Conservation (phyloP, 768 basidiomycete genomes). For the Cantharellus anzutake region DNA sequence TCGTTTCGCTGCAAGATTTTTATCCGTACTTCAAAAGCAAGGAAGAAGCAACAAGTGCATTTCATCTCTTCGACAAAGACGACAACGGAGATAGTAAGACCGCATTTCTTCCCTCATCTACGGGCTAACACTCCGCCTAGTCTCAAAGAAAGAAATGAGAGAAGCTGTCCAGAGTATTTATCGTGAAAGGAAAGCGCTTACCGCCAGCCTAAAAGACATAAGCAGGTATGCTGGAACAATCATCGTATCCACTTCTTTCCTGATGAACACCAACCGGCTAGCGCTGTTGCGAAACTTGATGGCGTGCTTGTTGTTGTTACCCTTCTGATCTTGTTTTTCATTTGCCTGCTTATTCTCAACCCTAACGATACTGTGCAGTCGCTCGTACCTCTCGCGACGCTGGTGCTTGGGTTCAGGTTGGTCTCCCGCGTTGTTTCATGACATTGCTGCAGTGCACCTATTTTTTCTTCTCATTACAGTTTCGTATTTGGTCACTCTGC, state of each 20-base stretch:
- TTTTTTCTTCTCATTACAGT: slow-evolving; percentile 17
- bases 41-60: slow-evolving; percentile 41
- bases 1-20: slow-evolving; percentile 31
- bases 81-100: background rate
- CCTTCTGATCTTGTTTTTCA: slow-evolving; percentile 40
- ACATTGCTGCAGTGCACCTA: background rate
- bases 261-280: slow-evolving; percentile 34
- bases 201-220: slow-evolving; percentile 46
- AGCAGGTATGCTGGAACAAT: background rate
- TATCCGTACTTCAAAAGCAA: slow-evolving; percentile 54
- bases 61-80: slow-evolving; percentile 7
- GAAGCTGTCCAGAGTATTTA: slow-evolving; percentile 69
- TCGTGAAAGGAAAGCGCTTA: slow-evolving; percentile 52
- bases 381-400: slow-evolving; percentile 59
- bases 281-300: slow-evolving; percentile 59
- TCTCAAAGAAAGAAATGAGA: slow-evolving; percentile 60
- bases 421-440: background rate
- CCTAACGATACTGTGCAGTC: slow-evolving; percentile 43
- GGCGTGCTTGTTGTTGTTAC: slow-evolving; percentile 45
- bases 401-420: slow-evolving; percentile 46
- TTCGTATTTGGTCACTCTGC: slow-evolving; percentile 76
- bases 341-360: slow-evolving; percentile 61
- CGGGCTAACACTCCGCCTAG: background rate
- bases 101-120: background rate
- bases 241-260: background rate